These are phyloP conservation scores for Coemansia sp. DNA, from an alignment of 192 early-diverging fungal genomes.

Conservation along the genomic window DNA sequence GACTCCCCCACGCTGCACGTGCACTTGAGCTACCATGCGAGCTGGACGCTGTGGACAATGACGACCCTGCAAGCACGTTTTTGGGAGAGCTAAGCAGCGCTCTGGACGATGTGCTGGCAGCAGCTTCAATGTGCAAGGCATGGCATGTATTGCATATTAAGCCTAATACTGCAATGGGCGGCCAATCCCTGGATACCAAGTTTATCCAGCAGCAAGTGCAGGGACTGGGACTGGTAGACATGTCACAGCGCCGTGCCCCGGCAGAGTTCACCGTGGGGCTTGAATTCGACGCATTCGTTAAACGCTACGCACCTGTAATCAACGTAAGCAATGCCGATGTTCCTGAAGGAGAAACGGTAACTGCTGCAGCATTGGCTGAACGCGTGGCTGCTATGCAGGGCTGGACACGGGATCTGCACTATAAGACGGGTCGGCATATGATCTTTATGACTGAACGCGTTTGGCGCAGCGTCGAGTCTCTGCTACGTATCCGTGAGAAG, in stretches of 20 bases:
- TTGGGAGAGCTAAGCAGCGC: slow-evolving; percentile 62
- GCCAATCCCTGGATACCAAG: slow-evolving; percentile 54
- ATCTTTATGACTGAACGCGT: slow-evolving; percentile 63
- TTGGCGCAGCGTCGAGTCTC: slow-evolving; percentile 67
- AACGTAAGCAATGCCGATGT: neutral
- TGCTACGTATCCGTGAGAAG: slow-evolving; percentile 59
- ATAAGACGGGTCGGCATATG: slow-evolving; percentile 55
- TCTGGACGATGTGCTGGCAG: slow-evolving; percentile 74
- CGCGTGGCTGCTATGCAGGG: slow-evolving; percentile 41
- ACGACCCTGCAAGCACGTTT: slow-evolving; percentile 46
- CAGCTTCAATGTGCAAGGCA: slow-evolving; percentile 69
- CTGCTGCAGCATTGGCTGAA: slow-evolving; percentile 21
- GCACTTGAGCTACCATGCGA: slow-evolving; percentile 11
- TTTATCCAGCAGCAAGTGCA: slow-evolving; percentile 69
- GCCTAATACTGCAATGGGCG: slow-evolving; percentile 57
- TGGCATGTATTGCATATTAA: slow-evolving; percentile 85
- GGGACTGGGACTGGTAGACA: slow-evolving; percentile 66
- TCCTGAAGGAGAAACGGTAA: neutral
- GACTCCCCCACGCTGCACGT: slow-evolving; percentile 4
- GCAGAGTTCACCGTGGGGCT: slow-evolving; percentile 71
- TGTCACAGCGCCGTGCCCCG: slow-evolving; percentile 62
- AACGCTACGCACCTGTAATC: slow-evolving; percentile 65
- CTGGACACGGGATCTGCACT: slow-evolving; percentile 53
- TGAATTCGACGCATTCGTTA: slow-evolving; percentile 68
- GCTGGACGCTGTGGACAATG: slow-evolving; percentile 20